These are phyloP conservation scores for Beta lomatogona DNA, from an alignment of 179 eudicot genomes.

Conservation along the genomic window DNA sequence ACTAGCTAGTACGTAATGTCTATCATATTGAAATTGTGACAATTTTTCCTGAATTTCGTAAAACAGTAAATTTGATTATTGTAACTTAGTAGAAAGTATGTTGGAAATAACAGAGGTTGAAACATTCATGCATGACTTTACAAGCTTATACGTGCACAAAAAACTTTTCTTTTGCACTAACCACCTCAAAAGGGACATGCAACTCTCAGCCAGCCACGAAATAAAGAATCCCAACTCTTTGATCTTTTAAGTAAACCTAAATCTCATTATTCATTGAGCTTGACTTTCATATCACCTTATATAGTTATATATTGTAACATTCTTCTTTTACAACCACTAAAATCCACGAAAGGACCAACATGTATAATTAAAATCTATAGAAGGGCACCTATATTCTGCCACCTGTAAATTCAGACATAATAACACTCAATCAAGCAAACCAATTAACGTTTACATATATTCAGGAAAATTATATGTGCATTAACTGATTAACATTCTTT, in stretches of 20 bases:
- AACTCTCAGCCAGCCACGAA: not conserved
- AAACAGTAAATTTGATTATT: too few species aligned
- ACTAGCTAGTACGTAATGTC: too few species aligned
- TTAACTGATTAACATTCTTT: slow-evolving; percentile 8
- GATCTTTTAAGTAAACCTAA: not conserved
- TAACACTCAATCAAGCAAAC: not conserved
- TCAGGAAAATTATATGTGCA: slow-evolving; percentile 1
- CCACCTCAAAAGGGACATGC: not conserved
- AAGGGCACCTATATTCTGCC: slow-evolving; percentile 7
- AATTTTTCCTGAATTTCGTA: too few species aligned
- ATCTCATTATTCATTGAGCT: not conserved
- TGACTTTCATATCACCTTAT: not conserved
- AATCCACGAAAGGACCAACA: not conserved
- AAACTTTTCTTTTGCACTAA: not conserved
- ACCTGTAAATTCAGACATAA: slow-evolving; percentile 15
- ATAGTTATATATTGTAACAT: too few species aligned
- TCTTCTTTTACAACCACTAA: slow-evolving; percentile 5
- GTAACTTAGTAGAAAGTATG: too few species aligned
- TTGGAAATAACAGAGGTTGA: too few species aligned
- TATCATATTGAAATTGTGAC: too few species aligned
- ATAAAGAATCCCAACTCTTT: slow-evolving; percentile 1
- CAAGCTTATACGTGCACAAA: too few species aligned
- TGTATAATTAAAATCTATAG: slow-evolving; percentile 1
- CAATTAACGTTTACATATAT: not conserved
- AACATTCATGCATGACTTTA: too few species aligned